A percentile compares a stretch with the other conserved stretches of the same genome.
Evolutionary conservation across 108 stramenopile genomes (phyloP).

Genomic region (Cylindrotheca closterium): DNA sequence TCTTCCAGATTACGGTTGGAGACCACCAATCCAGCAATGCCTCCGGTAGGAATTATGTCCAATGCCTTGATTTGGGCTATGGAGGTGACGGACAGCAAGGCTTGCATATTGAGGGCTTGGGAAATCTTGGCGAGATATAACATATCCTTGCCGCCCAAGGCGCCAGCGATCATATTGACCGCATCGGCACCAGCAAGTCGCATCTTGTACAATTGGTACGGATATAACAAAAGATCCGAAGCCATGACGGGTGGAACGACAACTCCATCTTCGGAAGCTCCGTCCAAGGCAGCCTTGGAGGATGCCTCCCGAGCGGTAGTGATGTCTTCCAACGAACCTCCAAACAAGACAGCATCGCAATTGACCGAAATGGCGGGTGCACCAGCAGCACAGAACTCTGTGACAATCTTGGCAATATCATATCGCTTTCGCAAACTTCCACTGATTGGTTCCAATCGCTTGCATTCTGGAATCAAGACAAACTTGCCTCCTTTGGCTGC

Average conservation of each 20-base stretch:
- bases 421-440: slow-evolving; percentile 83
- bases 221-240: slow-evolving; percentile 80
- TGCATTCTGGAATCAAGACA: slow-evolving; percentile 84
- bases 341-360: slow-evolving; percentile 79
- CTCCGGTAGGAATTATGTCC: slow-evolving; percentile 31
- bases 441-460: slow-evolving; percentile 71
- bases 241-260: slow-evolving; percentile 78
- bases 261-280: slow-evolving; percentile 47
- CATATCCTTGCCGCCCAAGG: slow-evolving; percentile 72
- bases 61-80: slow-evolving; percentile 60
- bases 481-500: slow-evolving; percentile 48
- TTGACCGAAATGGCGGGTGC: slow-evolving; percentile 70
- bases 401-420: slow-evolving; percentile 64
- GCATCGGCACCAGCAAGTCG: slow-evolving; percentile 88
- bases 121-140: slow-evolving; percentile 85
- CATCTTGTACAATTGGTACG: slow-evolving; percentile 88
- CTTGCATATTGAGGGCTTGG: slow-evolving; percentile 60
- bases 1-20: slow-evolving; percentile 84
- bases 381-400: slow-evolving; percentile 53
- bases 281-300: slow-evolving; percentile 41
- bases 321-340: slow-evolving; percentile 77
- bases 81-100: slow-evolving; percentile 63
- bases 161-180: slow-evolving; percentile 69
- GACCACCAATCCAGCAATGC: slow-evolving; percentile 55
- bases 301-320: slow-evolving; percentile 55